Evolutionary conservation across 257 asterid genomes (phyloP).

Genomic region (Orobanche coerulescens): DNA sequence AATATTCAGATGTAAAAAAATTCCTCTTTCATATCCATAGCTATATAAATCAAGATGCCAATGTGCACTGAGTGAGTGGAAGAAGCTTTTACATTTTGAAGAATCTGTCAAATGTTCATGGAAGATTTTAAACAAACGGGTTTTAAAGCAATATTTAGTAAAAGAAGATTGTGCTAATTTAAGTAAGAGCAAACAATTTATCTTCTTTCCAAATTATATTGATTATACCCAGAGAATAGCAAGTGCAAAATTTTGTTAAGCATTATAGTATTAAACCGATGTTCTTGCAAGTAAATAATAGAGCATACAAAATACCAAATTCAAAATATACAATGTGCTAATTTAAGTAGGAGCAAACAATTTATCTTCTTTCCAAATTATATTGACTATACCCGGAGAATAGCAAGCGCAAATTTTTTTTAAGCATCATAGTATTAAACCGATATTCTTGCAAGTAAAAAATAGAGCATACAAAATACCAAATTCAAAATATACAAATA

Average conservation of each 20-base stretch:
- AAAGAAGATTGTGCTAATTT: not conserved
- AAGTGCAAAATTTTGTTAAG: conserved; percentile 4
- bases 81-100: no score
- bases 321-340: not conserved
- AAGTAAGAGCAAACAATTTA: not conserved
- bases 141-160: not conserved
- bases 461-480: not conserved
- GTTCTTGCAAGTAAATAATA: not conserved
- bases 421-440: not conserved
- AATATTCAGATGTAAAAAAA: not conserved
- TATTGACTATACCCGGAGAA: not conserved
- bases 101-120: not conserved
- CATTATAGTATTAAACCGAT: not conserved
- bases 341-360: no score
- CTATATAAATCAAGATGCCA: not conserved
- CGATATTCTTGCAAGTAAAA: not conserved
- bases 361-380: conserved; percentile 12
- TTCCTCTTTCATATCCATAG: conserved; percentile 12
- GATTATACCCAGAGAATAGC: not conserved
- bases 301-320: not conserved
- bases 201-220: conserved; percentile 5
- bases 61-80: conserved; percentile 2
- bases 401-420: not conserved
- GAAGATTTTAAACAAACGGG: not conserved
- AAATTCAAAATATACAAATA: not conserved